Evolutionary conservation across 352 stramenopile genomes (phyloP).

Genomic region (Globisporangium takayamanum): DNA sequence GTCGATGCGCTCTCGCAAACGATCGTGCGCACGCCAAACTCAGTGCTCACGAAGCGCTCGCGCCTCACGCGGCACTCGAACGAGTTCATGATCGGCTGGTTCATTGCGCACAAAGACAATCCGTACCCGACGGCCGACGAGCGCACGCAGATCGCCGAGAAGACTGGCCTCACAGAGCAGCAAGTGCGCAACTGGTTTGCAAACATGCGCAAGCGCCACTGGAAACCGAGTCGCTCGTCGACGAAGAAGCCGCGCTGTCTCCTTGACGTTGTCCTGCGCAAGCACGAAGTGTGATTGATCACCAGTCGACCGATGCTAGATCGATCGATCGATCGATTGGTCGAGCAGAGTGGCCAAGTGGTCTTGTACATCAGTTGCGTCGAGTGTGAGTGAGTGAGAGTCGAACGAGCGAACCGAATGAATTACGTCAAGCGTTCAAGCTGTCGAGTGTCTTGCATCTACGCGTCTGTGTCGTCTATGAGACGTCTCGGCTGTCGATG

Average conservation of each 20-base stretch:
- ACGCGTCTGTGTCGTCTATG: background rate
- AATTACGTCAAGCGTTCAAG: too few relatives aligned
- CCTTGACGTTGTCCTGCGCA: constrained; percentile 70
- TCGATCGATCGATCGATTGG: background rate
- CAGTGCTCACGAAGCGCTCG: constrained; percentile 29
- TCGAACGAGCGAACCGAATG: too few relatives aligned
- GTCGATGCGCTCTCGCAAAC: constrained; percentile 28
- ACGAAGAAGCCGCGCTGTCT: constrained; percentile 75
- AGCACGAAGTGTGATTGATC: constrained; percentile 28
- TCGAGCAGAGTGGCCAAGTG: background rate
- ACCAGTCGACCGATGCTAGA: too few relatives aligned
- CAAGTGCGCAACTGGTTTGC: constrained; percentile 88
- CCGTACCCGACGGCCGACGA: constrained; percentile 70
- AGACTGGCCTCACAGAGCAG: constrained; percentile 66
- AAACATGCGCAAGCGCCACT: constrained; percentile 87
- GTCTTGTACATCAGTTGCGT: too few relatives aligned
- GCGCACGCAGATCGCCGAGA: constrained; percentile 56
- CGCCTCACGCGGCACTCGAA: constrained; percentile 70
- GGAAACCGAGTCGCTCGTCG: constrained; percentile 66
- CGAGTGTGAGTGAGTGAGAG: too few relatives aligned
- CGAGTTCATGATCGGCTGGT: constrained; percentile 84
- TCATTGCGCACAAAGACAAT: constrained; percentile 80
- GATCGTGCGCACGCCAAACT: constrained; percentile 19
- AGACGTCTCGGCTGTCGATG: background rate
- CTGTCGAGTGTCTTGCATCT: too few relatives aligned